These are phyloP conservation scores for Penicillium sp. DNA, from an alignment of 2,329 filamentous ascomycete genomes.

Conservation along the genomic window DNA sequence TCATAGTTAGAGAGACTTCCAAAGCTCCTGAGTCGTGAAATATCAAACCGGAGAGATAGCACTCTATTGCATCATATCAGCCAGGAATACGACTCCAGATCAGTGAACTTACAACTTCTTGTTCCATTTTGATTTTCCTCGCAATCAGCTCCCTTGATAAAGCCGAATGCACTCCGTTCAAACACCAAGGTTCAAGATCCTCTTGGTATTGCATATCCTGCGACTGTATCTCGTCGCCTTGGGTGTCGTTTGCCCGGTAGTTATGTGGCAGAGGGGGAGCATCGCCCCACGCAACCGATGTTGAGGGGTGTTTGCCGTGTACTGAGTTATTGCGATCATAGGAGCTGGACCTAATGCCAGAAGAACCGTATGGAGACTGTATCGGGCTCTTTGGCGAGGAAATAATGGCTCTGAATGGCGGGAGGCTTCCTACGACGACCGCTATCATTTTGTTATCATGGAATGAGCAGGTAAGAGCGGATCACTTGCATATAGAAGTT, in stretches of 20 bases:
- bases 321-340: slow-evolving; percentile 3
- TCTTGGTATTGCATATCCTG: slow-evolving; percentile 3
- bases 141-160: background rate
- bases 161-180: background rate
- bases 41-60: no score
- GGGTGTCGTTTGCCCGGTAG: background rate
- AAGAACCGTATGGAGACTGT: slow-evolving; percentile 1
- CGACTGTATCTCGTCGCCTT: slow-evolving; percentile 1
- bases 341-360: background rate
- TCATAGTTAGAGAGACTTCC: no score
- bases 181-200: background rate
- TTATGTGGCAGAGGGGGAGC: background rate
- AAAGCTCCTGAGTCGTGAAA: no score
- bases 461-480: background rate
- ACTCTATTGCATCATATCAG: no score
- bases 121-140: slow-evolving; percentile 15
- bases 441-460: slow-evolving; percentile 4
- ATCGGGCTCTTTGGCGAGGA: slow-evolving; percentile 2
- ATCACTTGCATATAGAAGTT: slow-evolving; percentile 19
- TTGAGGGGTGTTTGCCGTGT: background rate
- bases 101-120: slow-evolving; percentile 15
- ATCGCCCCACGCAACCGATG: slow-evolving; percentile 7
- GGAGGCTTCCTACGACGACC: slow-evolving; percentile 20
- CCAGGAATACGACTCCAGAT: no score
- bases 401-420: slow-evolving; percentile 19